Conservation (phyloP, 2,329 filamentous ascomycete species). For the Parastagonospora avenae region DNA sequence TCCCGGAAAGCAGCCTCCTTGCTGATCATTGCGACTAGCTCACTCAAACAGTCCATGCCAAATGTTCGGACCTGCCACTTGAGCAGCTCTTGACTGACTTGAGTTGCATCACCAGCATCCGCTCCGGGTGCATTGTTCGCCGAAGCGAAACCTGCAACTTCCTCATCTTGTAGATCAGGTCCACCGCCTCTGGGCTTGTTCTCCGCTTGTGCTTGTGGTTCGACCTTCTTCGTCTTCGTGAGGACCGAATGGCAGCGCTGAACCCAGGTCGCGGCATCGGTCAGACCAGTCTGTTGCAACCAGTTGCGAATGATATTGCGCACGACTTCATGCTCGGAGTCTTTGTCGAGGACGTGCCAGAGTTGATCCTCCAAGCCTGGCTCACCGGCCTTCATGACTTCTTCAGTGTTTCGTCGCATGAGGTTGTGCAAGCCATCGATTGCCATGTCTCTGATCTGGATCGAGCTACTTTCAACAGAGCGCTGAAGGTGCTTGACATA, state of each 20-base stretch:
- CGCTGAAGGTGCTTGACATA: constrained; percentile 85
- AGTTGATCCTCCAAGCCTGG: constrained; percentile 85
- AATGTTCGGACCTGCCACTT: constrained; percentile 96
- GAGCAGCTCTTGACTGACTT: constrained; percentile 76
- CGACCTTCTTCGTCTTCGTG: constrained; percentile 80
- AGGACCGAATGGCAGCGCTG: constrained; percentile 85
- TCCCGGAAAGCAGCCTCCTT: constrained; percentile 80
- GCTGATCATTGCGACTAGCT: constrained; percentile 77
- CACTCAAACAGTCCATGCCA: constrained; percentile 85
- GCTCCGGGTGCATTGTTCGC: constrained; percentile 63
- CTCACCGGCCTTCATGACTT: constrained; percentile 77
- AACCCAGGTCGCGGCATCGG: constrained; percentile 83
- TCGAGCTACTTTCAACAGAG: constrained; percentile 72
- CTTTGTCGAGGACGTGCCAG: constrained; percentile 84
- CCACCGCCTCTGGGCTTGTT: constrained; percentile 57
- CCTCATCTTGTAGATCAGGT: constrained; percentile 91
- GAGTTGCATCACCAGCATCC: constrained; percentile 46
- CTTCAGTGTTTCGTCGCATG: constrained; percentile 88
- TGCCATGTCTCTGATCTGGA: constrained; percentile 76
- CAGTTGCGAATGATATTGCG: constrained; percentile 88
- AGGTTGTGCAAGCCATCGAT: constrained; percentile 90
- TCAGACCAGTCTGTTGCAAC: constrained; percentile 86
- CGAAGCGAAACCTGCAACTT: constrained; percentile 93
- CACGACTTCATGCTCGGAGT: constrained; percentile 78
- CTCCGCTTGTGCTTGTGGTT: constrained; percentile 57